Conservation (phyloP, 768 basidiomycete genomes). For the Lanmaoa rubissima region DNA sequence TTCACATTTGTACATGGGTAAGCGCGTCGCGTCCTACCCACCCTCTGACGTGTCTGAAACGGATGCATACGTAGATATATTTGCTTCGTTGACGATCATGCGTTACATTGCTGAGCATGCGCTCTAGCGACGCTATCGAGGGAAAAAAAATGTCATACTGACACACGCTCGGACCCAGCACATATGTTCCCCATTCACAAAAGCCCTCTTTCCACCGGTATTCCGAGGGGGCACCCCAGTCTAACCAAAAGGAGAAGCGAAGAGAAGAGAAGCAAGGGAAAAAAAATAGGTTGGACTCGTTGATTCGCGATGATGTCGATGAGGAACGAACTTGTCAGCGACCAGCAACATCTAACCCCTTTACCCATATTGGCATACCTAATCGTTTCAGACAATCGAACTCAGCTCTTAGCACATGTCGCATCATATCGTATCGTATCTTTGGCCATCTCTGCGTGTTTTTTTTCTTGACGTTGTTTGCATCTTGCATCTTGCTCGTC, state of each 20-base stretch:
- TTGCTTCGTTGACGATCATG: slow-evolving; percentile 62
- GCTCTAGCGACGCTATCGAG: slow-evolving; percentile 26
- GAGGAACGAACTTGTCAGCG: no score
- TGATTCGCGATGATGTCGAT: no score
- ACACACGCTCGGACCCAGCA: neutral
- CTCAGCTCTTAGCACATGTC: no score
- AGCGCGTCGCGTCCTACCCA: slow-evolving; percentile 14
- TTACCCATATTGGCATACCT: no score
- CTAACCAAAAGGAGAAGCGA: neutral
- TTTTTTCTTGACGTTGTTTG: no score
- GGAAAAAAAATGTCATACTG: neutral
- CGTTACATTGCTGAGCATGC: slow-evolving; percentile 56
- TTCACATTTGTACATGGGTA: slow-evolving; percentile 53
- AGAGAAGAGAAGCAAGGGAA: neutral
- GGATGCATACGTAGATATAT: slow-evolving; percentile 41
- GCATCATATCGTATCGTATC: no score
- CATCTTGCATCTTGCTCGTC: no score
- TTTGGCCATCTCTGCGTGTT: no score
- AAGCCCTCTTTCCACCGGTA: slow-evolving; percentile 5
- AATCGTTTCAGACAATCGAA: no score
- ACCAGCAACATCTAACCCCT: no score
- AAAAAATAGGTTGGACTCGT: neutral
- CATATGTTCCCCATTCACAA: neutral
- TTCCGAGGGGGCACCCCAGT: neutral
- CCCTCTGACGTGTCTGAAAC: slow-evolving; percentile 2